These are phyloP conservation scores for Talaromyces amestolkiae DNA, from an alignment of 2,329 filamentous ascomycete genomes.

Conservation along the genomic window DNA sequence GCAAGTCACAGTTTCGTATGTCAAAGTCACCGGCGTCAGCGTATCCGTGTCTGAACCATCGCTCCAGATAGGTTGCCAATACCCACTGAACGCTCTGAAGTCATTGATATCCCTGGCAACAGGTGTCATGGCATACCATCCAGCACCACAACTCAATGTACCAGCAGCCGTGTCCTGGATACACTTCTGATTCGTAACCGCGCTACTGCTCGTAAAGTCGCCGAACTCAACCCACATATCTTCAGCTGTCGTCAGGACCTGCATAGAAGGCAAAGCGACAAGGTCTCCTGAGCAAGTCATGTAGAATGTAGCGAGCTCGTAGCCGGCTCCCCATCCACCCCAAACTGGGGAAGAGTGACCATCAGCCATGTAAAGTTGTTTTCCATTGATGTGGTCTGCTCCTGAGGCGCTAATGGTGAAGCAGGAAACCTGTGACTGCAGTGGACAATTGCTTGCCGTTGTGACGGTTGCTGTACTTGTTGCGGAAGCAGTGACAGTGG, in stretches of 20 bases:
- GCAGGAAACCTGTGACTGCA: background rate
- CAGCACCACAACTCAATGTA: background rate
- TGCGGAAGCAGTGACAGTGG: background rate
- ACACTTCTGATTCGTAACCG: background rate
- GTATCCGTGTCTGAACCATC: background rate
- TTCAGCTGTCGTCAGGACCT: background rate
- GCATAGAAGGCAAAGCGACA: background rate
- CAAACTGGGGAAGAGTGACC: background rate
- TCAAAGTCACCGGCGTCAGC: background rate
- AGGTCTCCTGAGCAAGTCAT: background rate
- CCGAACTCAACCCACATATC: background rate
- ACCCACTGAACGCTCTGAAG: background rate
- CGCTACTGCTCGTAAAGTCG: background rate
- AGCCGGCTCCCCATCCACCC: background rate
- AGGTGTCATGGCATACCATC: conserved; percentile 3
- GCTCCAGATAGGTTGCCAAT: conserved; percentile 3
- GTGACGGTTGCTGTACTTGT: background rate
- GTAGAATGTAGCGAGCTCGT: background rate
- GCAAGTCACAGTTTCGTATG: background rate
- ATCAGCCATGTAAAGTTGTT: background rate
- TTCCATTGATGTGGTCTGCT: background rate
- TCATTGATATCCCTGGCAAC: background rate
- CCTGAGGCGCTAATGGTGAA: background rate
- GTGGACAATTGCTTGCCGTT: background rate
- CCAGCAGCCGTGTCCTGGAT: background rate